Conservation (phyloP, 2,329 filamentous ascomycete species). For the Emergomyces orientalis region DNA sequence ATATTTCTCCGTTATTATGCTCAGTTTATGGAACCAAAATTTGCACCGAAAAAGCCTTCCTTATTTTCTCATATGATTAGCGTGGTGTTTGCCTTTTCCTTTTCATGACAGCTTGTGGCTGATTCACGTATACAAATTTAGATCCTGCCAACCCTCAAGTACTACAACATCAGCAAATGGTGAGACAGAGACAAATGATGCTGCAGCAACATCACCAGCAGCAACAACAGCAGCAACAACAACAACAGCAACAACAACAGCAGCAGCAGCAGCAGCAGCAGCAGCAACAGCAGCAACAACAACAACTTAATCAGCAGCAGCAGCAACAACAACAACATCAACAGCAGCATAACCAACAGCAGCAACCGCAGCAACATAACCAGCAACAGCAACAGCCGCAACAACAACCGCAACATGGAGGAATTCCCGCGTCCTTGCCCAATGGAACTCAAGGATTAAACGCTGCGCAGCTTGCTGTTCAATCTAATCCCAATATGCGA, state of each 20-base stretch:
- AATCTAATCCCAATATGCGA: constrained; percentile 33
- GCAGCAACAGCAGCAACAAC: constrained; percentile 24
- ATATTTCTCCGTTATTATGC: neutral
- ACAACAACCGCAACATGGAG: constrained; percentile 21
- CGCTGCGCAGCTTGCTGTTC: constrained; percentile 37
- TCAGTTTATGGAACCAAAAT: neutral
- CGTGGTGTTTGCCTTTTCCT: neutral
- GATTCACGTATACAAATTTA: constrained; percentile 15
- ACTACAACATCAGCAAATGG: constrained; percentile 23
- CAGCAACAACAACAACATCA: constrained; percentile 29
- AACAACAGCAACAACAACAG: constrained; percentile 26
- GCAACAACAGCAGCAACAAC: constrained; percentile 33
- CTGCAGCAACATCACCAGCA: constrained; percentile 34
- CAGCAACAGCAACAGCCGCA: constrained; percentile 27
- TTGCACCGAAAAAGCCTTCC: neutral
- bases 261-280: constrained; percentile 24
- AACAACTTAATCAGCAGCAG: constrained; percentile 39
- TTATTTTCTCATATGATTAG: neutral
- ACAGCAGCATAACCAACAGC: constrained; percentile 27
- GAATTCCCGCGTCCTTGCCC: constrained; percentile 32
- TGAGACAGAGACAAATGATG: constrained; percentile 22
- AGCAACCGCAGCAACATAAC: constrained; percentile 23
- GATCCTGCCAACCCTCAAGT: constrained; percentile 38
- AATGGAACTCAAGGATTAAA: constrained; percentile 35
- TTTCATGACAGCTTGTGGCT: constrained; percentile 4